Percentiles rank a stretch among this genome's conserved stretches.
These are phyloP conservation scores for Cyberlindnera mycetangii DNA, from an alignment of 805 yeast species.

Conservation along the genomic window DNA sequence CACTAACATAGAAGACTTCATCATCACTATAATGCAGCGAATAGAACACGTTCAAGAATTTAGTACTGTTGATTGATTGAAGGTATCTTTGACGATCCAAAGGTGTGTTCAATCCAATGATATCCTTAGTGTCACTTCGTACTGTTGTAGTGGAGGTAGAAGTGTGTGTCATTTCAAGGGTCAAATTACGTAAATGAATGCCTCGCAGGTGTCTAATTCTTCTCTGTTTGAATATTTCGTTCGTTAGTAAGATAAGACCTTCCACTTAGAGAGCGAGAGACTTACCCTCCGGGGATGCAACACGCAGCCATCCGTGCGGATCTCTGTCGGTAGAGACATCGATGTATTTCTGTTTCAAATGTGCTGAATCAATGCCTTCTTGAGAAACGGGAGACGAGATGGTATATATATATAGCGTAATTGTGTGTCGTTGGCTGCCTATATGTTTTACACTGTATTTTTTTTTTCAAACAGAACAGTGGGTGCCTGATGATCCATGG, in stretches of 20 bases:
- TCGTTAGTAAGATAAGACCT: background rate
- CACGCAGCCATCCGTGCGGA: constrained; percentile 16
- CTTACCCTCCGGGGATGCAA: constrained; percentile 18
- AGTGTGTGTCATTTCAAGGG: constrained; percentile 5
- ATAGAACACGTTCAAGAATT: constrained; percentile 34
- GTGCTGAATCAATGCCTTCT: too few species aligned
- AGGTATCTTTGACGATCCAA: constrained; percentile 26
- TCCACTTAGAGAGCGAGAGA: background rate
- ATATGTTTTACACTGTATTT: too few species aligned
- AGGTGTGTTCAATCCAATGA: constrained; percentile 16
- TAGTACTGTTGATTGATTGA: constrained; percentile 28
- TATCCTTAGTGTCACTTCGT: constrained; percentile 18
- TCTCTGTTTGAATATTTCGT: constrained; percentile 15
- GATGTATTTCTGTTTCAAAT: background rate
- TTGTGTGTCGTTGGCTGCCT: too few species aligned
- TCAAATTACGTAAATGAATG: constrained; percentile 19
- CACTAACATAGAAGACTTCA: constrained; percentile 35
- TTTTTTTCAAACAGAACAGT: too few species aligned
- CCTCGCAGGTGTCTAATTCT: constrained; percentile 24
- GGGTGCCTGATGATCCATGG: too few species aligned
- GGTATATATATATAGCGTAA: too few species aligned
- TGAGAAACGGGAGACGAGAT: too few species aligned
- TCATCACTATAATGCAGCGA: constrained; percentile 31
- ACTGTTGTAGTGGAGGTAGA: constrained; percentile 3
- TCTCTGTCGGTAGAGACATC: too few species aligned